phyloP scores from a whole-genome alignment of 805 yeast species.

The Yarrowia deformans region DNA sequence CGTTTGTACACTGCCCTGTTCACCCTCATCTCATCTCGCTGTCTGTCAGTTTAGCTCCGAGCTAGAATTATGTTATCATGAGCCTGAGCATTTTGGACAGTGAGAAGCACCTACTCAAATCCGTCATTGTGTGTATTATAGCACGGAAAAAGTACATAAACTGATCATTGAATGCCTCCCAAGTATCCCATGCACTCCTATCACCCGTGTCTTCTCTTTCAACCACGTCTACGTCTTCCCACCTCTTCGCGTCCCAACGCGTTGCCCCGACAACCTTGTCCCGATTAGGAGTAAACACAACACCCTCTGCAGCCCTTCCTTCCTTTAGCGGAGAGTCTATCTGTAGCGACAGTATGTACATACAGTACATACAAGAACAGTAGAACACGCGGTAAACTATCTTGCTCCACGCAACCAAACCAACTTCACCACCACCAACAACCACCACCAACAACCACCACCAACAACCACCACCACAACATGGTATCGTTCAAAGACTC shows the following conservation, averaged over 20 bases:
- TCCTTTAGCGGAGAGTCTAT: background rate
- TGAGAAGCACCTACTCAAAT: no score
- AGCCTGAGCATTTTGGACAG: background rate
- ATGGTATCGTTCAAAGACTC: slow-evolving; percentile 37
- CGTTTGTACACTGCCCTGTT: background rate
- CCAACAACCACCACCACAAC: background rate
- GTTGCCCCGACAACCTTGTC: slow-evolving; percentile 31
- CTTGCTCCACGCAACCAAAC: background rate
- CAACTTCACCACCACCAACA: background rate
- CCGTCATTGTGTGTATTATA: no score
- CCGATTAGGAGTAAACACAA: slow-evolving; percentile 33
- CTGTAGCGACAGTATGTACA: background rate
- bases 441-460: background rate
- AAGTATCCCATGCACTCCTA: background rate
- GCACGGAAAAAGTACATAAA: no score
- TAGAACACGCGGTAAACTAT: background rate
- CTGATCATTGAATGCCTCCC: no score
- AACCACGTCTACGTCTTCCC: background rate
- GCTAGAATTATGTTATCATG: slow-evolving; percentile 6
- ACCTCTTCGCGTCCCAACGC: slow-evolving; percentile 1
- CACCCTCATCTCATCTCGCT: background rate
- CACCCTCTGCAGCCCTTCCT: slow-evolving; percentile 10
- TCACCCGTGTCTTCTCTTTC: background rate
- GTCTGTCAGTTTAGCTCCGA: background rate
- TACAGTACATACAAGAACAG: no score